Percentiles rank a stretch among this genome's conserved stretches.
Conservation (phyloP, 1,284 basidiomycete species). For the Cryptococcus hybrid region DNA sequence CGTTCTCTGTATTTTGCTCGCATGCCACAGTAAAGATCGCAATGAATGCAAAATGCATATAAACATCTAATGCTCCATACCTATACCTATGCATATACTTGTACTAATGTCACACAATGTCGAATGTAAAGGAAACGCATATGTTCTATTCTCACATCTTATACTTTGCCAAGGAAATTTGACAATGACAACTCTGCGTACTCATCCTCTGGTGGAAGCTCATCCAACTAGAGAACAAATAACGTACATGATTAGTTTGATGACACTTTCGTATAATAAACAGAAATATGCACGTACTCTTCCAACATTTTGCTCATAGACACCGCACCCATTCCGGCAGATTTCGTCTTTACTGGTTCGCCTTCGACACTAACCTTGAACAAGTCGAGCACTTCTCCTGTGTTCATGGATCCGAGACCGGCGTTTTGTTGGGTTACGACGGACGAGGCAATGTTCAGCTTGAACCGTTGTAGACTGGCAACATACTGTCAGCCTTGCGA, state of each 20-base stretch:
- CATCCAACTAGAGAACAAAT: slow-evolving; percentile 59
- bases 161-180: slow-evolving; percentile 59
- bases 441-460: slow-evolving; percentile 95
- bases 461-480: slow-evolving; percentile 89
- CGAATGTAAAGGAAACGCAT: too few relatives aligned
- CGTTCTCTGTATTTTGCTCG: too few relatives aligned
- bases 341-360: slow-evolving; percentile 57
- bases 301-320: slow-evolving; percentile 76
- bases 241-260: slow-evolving; percentile 55
- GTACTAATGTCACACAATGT: too few relatives aligned
- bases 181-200: slow-evolving; percentile 81
- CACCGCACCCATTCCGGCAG: slow-evolving; percentile 58
- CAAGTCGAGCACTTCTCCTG: slow-evolving; percentile 92
- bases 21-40: too few relatives aligned
- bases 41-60: too few relatives aligned
- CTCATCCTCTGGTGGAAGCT: slow-evolving; percentile 84
- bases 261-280: neutral
- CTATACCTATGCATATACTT: too few relatives aligned
- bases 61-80: too few relatives aligned
- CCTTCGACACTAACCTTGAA: slow-evolving; percentile 77
- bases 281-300: slow-evolving; percentile 47
- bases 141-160: neutral
- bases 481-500: neutral
- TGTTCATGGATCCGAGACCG: slow-evolving; percentile 92
- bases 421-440: slow-evolving; percentile 98